Base-by-base conservation (phyloP, 257 asterid species). In the Nicotiana tabacum region DNA sequence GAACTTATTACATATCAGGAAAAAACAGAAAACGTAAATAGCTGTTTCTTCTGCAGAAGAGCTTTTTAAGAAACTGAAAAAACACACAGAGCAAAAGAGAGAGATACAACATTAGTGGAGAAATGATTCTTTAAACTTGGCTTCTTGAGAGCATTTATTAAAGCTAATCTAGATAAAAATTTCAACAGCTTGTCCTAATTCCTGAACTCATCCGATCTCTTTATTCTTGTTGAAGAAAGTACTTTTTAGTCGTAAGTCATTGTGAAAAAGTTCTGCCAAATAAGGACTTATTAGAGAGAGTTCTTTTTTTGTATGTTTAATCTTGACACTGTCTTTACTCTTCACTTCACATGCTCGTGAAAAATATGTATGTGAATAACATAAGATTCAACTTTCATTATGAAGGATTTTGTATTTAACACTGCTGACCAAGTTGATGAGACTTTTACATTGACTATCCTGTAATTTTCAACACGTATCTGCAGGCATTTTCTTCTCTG, bases 401-500 rank as follows among this genome's bases (percentile, higher is more conserved):
- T 74, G 57, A 13, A 74, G 16, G 62, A 74, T 74, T 48, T 48
- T 74, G 80, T 74, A 13, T 37, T 74, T 24, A 27, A 48, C n/a
- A 27, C 80, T 74, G 61, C 24, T 72, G 60, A 37, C 35, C 24
- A 24, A 46, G 62, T 57, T 74, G 24, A 24, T 48, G 13, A 48
- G 79, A 74, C 2, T 46, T 35, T 74, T 27, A 27, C 24, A 5
- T 74, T 24, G 51, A n/a, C 79, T 48, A 46, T 48, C 39, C 62
- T 74, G 43, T 24, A 46, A 48, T 43, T 39, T 53, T 61, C n/a
- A 43, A 57, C 79, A 60, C 35, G 82, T 64, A 60, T 78, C 84
- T 89, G 89, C 95, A 94, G 99, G 99, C 99, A 96, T 90, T 93
- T 93, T 15, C 88, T 94, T 86, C 89, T 96, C 87, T 94, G 99